phyloP scores from a whole-genome alignment of 75 land plant species.

The Sequoia sempervirens region DNA sequence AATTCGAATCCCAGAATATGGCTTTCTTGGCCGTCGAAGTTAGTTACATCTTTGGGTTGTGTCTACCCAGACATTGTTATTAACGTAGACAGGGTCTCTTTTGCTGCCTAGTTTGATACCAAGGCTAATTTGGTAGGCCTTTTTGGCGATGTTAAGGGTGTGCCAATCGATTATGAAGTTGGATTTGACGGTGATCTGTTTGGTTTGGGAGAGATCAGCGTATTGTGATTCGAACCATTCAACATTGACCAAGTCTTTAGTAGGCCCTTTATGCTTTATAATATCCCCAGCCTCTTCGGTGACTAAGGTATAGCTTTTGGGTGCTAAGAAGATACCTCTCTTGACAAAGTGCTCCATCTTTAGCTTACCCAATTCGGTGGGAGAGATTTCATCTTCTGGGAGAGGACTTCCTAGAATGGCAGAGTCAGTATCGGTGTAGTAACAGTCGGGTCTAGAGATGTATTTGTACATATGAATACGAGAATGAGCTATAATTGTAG shows the following conservation, averaged over 20 bases:
- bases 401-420: no score
- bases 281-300: not conserved
- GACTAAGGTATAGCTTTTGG: not conserved
- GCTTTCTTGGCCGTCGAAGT: not conserved
- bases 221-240: not conserved
- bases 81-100: not conserved
- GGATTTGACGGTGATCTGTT: not conserved
- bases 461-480: no score
- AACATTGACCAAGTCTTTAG: not conserved
- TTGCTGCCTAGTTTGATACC: not conserved
- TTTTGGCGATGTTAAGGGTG: not conserved
- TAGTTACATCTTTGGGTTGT: constrained; percentile 5
- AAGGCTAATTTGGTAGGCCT: not conserved
- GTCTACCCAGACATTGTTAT: constrained; percentile 6
- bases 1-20: not conserved
- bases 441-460: no score
- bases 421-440: no score
- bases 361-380: no score
- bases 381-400: no score
- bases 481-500: no score
- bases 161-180: not conserved
- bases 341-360: no score
- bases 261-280: not conserved
- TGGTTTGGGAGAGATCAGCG: not conserved
- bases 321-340: not conserved